Base-by-base conservation (phyloP, 129 eudicot genomes). In the Centaurea solstitialis region DNA sequence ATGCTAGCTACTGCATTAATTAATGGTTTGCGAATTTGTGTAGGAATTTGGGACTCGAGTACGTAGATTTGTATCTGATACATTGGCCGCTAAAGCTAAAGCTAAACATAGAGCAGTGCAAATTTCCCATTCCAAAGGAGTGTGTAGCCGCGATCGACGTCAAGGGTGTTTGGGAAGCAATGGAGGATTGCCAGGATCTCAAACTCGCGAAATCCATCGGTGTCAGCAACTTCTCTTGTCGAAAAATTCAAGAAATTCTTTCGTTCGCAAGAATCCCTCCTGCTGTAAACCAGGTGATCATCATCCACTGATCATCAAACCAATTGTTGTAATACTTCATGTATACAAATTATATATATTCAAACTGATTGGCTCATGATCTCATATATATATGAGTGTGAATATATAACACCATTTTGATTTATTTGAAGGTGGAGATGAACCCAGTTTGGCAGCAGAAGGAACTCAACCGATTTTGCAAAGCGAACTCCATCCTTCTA, bases 111-210 rank as follows among this genome's bases (percentile, higher is more conserved):
- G 53, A 53, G 39, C 38, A 75, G 0, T 6, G 33, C 0, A 77
- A 62, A 13, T 26, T 84, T 10, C 90, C 94, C 0, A 76, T 88
- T 20, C 77, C 86, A 24, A 75, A 41, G 7, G 96, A 83, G 8
- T 73, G 26, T 1, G 70, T 87, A 17, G 21, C 18, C 43, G 79
- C 85, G 21, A 83, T 91, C 26, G 85, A 89, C 84, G 73, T 89
- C 22, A 83, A 84, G 79, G 76, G 78, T 3, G 93, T 84, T 30
- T 91, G 93, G 97, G 85, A 88, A 81, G 89, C 83, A 22, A 91
- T 91, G 93, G 97, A 91, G 75, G 86, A 83, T 80, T 89, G 97
- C 75, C 89, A 87, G 76, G 72, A 53, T 38, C 89, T 87, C n/a
- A 87, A 90, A 23, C 91, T 89, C 70, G 83, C 93, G 6, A 91